phyloP scores from a whole-genome alignment of 495 filamentous ascomycete species.

The Aspergillus sparsus region DNA sequence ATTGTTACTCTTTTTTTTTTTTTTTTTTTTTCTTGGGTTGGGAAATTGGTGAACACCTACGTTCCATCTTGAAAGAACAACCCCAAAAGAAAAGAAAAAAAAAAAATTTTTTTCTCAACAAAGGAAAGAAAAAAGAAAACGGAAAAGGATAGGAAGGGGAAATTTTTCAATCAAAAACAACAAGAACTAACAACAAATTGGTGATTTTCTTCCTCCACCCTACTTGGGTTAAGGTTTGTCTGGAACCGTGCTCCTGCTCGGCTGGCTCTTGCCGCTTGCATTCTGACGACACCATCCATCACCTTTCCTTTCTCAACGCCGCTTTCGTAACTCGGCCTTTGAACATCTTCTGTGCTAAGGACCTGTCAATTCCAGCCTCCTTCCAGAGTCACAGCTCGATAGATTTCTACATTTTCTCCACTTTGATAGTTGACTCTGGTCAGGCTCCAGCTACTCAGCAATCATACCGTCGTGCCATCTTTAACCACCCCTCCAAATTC shows the following conservation, averaged over 20 bases:
- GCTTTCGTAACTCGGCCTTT: conserved; percentile 23
- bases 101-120: conserved; percentile 2
- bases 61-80: neutral
- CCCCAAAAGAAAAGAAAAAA: neutral
- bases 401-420: conserved; percentile 18
- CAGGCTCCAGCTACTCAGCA: conserved; percentile 21
- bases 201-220: conserved; percentile 17
- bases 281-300: conserved; percentile 39
- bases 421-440: conserved; percentile 18
- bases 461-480: conserved; percentile 30
- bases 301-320: conserved; percentile 16
- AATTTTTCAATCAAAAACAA: conserved; percentile 8
- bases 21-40: conserved; percentile 13
- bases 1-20: conserved; percentile 4
- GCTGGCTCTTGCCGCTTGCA: conserved; percentile 36
- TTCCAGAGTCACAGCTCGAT: conserved; percentile 12
- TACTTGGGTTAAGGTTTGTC: conserved; percentile 41
- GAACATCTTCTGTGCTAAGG: neutral
- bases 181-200: conserved; percentile 12
- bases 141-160: conserved; percentile 8
- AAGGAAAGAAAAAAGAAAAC: conserved; percentile 16
- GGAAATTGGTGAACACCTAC: conserved; percentile 6
- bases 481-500: conserved; percentile 28
- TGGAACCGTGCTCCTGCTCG: conserved; percentile 35
- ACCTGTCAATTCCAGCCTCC: conserved; percentile 5